Base-by-base conservation (phyloP, 352 stramenopile species). In the Plasmopara viticola region DNA sequence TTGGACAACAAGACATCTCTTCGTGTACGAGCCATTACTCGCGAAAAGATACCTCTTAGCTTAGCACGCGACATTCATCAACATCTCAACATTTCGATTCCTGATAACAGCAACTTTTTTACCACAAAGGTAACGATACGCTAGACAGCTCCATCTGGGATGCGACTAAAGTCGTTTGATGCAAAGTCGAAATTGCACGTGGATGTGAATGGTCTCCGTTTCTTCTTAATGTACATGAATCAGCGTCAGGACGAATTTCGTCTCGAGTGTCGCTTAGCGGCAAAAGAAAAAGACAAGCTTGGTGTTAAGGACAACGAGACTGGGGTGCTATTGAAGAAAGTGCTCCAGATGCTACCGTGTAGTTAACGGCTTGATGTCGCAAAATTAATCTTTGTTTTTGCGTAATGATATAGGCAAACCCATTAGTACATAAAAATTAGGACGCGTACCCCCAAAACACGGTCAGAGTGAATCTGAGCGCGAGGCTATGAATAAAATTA, bases 1-100 rank as follows among this genome's bases (percentile, higher is more conserved):
- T 39, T 75, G 47, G 46, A 62, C 31, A 62, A 66, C 34, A 55
- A 69, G 0, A 48, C 53, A 9, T 71, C 67, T 9, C 61, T 76
- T 18, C 70, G 67, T 12, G 9, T 72, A 18, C 60, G 67, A 15
- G 64, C 68, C 25, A 28, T 57, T 29, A 56, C 38, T 6, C 61
- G 56, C 20, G 58, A 62, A 12, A 56, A 62, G 9, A 15, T 53
- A 8, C 48, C 55, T 5, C 25, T 62, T 0, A 53, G 46, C 6
- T 9, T 25, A 0, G 25, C 47, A 7, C 51, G 52, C 6, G 55
- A 67, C 13, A 48, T 77, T 12, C 53, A 69, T 20, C 42, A 47
- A 38, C 33, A 65, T 15, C 35, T 79, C 6, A 31, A 31, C 30
- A 55, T 76, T 17, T 60, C 52, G 1, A 58, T 52, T n/a, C 31